Base-by-base conservation (phyloP, 2,329 filamentous ascomycete species). In the Diaporthe velutina region DNA sequence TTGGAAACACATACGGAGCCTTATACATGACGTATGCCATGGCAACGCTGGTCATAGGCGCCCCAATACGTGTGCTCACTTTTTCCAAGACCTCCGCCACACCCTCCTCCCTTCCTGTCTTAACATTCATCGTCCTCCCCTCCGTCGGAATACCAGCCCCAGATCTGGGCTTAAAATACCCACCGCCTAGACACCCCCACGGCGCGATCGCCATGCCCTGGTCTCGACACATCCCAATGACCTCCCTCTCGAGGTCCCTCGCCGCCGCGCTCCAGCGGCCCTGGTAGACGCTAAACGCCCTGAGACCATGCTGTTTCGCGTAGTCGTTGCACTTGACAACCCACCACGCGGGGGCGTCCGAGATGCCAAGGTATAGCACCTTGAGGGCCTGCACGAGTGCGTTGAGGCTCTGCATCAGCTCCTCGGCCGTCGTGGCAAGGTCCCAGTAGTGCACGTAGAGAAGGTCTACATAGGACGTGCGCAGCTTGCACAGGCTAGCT, bases 1-100 rank as follows among this genome's bases (percentile, higher is more conserved):
- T 91, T 1, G 94, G 93, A 79, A 94, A 94, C 15, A 95, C 91
- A 78, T 94, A 90, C 0, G 92, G 90, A 0, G 91, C 86, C 83
- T 95, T 95, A 77, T 91, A 88, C 87, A 94, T 89, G 19, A 95
- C 90, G 80, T 95, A 95, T 1, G 93, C 93, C 35, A 95, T 83
- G 9, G 93, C 93, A 73, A 89, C 81, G 75, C 85, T 86, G 25
- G 86, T 88, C 77, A 88, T 83, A 66, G 81, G 77, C 2, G 84
- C 85, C 75, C 81, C 80, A 77, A 86, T 85, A 74, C 83, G 83
- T 33, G 78, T 77, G 61, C 87, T 86, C 57, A 93, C 87, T 30
- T 81, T 86, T 86, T 88, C 85, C 42, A 89, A 81, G 12, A 82
- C 84, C 72, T 82, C 78, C 76, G 85, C 87, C 75, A 88, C 80